These are phyloP conservation scores for Candida labiduridarum DNA, from an alignment of 1,139 yeast species.

Conservation along the genomic window DNA sequence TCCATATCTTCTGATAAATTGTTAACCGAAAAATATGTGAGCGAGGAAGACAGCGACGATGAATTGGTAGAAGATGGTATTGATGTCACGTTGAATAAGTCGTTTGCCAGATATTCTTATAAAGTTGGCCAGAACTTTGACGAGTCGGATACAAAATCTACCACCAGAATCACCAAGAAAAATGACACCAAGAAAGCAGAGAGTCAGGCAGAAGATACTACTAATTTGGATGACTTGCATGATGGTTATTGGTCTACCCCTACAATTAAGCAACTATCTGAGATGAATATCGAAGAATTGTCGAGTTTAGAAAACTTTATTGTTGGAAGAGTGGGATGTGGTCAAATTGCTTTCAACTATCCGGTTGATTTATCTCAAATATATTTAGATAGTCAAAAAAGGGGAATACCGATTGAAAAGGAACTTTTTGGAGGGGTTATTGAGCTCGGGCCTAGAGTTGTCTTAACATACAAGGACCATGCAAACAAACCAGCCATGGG, in stretches of 20 bases:
- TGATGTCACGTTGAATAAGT: constrained; percentile 9
- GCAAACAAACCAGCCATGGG: constrained; percentile 65
- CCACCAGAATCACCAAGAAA: constrained; percentile 6
- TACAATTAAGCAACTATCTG: constrained; percentile 53
- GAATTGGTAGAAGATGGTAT: constrained; percentile 22
- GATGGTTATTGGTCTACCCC: constrained; percentile 86
- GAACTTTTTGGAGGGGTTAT: constrained; percentile 61
- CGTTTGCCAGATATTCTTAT: constrained; percentile 20
- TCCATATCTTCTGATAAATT: constrained; percentile 20
- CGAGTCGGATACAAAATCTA: constrained; percentile 5
- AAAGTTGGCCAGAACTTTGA: constrained; percentile 12
- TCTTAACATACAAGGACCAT: constrained; percentile 68
- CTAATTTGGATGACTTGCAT: constrained; percentile 7
- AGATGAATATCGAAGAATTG: constrained; percentile 53
- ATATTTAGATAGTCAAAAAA: constrained; percentile 30
- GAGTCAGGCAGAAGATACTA: constrained; percentile 12
- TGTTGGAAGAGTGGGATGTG: constrained; percentile 65
- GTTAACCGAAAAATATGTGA: constrained; percentile 17
- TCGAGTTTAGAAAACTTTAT: constrained; percentile 65
- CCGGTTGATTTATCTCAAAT: constrained; percentile 71
- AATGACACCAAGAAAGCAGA: constrained; percentile 4
- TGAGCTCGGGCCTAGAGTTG: constrained; percentile 55
- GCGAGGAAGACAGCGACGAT: constrained; percentile 25
- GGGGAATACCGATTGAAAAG: constrained; percentile 27
- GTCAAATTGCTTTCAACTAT: constrained; percentile 69